Evolutionary conservation across 768 basidiomycete genomes (phyloP), one percentile per base, ranked within the genome.

Genomic region (Suillus sp.): DNA sequence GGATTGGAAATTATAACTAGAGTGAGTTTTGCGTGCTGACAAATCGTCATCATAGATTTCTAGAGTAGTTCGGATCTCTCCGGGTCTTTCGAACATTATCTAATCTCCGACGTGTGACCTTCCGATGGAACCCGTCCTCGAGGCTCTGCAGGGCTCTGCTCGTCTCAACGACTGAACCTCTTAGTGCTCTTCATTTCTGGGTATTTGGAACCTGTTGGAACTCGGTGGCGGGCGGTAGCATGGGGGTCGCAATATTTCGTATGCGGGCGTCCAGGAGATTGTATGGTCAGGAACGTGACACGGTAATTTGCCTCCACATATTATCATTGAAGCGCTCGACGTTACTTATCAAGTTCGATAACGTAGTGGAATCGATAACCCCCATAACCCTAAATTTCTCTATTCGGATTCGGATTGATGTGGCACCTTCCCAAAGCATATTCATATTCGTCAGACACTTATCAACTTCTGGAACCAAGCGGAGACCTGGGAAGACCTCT

Each of bases 401-500:
- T 20, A 53, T 53, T 53, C 51, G 50, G 50, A 51, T 27, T 51
- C 27, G 18, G 48, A 9, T 51, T 51, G 27, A 51, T 30, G 27
- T 53, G 30, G 20, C 51, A 53, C 20, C 30, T 53, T 53, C 51
- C 51, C 51, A 32, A 53, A 34, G 32, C 18, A 30, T 18, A 51
- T 51, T 51, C 27, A 4, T n/a, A n/a, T n/a, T 34, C 32, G 32
- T 51, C 14, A 25, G 7, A 51, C 18, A 9, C 51, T 53, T 53
- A 53, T 53, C 51, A 32, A 53, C 51, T 53, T 53, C 51, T 20
- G 11, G 51, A 53, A 53, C 3, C 32, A 53, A 34, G 51, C 51
- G 51, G 51, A 53, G 51, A n/a, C 51, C 20, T 32, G 20, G 30
- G 51, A 53, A 53, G 32, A 13, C 32, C 20, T 53, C 20, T 6